A percentile compares a stretch with the other conserved stretches of the same genome.
Conservation (phyloP, 2,329 filamentous ascomycete species). For the Coniochaeta sp. region DNA sequence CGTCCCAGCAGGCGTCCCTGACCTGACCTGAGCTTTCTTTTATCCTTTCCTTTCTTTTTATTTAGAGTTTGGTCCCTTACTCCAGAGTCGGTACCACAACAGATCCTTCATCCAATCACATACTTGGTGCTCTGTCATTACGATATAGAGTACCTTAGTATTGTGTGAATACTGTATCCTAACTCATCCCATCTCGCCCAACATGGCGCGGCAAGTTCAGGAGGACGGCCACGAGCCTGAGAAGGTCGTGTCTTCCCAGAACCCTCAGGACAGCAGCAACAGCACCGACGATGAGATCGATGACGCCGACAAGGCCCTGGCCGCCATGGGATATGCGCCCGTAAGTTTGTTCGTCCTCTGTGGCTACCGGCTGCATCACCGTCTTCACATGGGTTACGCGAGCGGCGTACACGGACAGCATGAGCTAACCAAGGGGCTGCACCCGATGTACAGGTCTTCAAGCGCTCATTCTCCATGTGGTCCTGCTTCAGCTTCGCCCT, state of each 20-base stretch:
- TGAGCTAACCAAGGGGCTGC: conserved; percentile 6
- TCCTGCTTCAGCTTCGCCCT: conserved; percentile 53
- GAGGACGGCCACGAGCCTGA: neutral
- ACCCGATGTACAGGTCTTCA: conserved; percentile 37
- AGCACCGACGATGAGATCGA: conserved; percentile 8
- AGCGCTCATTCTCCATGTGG: conserved; percentile 52
- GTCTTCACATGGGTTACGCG: neutral
- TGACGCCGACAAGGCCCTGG: conserved; percentile 24
- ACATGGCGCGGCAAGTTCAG: neutral
- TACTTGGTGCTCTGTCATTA: neutral
- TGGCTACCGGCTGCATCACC: neutral
- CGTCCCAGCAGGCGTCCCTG: neutral
- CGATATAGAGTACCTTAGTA: neutral
- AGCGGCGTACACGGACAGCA: neutral
- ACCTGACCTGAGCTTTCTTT: neutral
- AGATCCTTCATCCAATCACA: neutral
- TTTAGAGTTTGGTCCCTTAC: conserved; percentile 1
- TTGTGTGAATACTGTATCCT: no score
- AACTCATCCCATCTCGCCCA: no score
- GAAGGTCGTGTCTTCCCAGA: neutral
- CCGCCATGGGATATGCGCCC: conserved; percentile 29
- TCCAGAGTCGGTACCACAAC: neutral
- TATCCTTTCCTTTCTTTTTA: neutral
- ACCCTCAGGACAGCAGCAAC: conserved; percentile 5
- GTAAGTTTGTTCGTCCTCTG: conserved; percentile 14